phyloP scores from a whole-genome alignment of 768 basidiomycete genomes.

The Kwoniella newhampshirensis region DNA sequence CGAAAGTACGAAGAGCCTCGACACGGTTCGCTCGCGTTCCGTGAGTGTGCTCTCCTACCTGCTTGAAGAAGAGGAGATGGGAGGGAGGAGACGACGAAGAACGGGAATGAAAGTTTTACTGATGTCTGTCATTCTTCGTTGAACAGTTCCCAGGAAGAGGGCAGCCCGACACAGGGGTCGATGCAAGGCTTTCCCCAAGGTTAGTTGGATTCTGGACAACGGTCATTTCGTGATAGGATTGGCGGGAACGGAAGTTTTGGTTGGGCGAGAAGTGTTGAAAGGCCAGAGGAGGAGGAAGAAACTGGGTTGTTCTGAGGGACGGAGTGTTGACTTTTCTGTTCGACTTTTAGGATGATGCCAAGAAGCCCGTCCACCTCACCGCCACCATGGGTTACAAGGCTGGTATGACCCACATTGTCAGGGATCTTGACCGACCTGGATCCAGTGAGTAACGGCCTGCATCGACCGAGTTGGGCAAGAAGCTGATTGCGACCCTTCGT shows the following conservation, averaged over 20 bases:
- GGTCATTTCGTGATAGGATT: too few relatives aligned
- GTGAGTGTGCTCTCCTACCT: constrained; percentile 12
- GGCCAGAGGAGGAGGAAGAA: neutral
- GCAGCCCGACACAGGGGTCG: constrained; percentile 96
- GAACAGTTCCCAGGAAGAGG: constrained; percentile 78
- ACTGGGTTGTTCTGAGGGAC: neutral
- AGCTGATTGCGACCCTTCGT: constrained; percentile 2
- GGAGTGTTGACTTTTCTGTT: constrained; percentile 1
- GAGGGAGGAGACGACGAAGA: neutral
- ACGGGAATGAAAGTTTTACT: neutral
- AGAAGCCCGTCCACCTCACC: constrained; percentile 97
- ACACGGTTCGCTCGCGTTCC: constrained; percentile 80
- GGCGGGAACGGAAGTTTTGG: neutral
- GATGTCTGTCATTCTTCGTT: constrained; percentile 58
- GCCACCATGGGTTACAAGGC: constrained; percentile 99
- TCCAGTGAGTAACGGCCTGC: constrained; percentile 70
- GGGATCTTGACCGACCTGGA: constrained; percentile 98
- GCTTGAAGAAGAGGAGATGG: neutral
- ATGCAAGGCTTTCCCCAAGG: constrained; percentile 99
- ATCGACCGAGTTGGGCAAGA: neutral
- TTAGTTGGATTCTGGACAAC: constrained; percentile 54
- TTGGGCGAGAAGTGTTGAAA: neutral
- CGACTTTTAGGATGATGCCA: constrained; percentile 83
- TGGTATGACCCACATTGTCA: constrained; percentile 99
- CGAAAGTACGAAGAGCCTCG: constrained; percentile 93